Base-by-base conservation (phyloP, 768 basidiomycete species). In the Suillus fuscotomentosus region DNA sequence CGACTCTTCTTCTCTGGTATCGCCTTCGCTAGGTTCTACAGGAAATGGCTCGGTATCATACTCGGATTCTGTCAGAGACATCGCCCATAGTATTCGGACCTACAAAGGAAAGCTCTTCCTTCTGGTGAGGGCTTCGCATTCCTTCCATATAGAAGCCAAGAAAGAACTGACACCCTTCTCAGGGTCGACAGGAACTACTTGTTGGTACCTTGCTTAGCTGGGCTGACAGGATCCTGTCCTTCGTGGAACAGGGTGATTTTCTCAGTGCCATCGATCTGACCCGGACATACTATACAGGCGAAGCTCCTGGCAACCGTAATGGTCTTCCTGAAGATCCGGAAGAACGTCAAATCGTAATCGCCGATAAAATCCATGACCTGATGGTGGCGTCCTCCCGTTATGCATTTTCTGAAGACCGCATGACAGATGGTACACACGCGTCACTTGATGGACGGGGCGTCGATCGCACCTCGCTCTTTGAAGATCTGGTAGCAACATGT, bases 31-130 rank as follows among this genome's bases (percentile, higher is more conserved):
- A 55, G 70, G 77, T 36, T 78, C 76, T 20, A 84, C 84, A 3
- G 71, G 77, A 6, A 80, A 83, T 62, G 83, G 83, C 31, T 76
- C 82, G 2, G 67, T 82, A 24, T 72, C 83, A 4, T 84, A 86
- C 68, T 69, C 74, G 4, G 86, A 85, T 65, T 81, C 83, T 8
- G 78, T 83, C 14, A 75, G 77, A 47, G 81, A 88, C 63, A 77
- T 92, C 51, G 80, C 84, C 20, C 90, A 90, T 69, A 93, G 93
- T 70, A 75, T 97, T 54, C 82, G 88, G 22, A 80, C 86, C 1
- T 95, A 97, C 77, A 95, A 96, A 72, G 92, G 94, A 48, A 98
- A 94, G 73, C 82, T 98, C 20, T 98, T 98, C 72, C 69, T 95
- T 36, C 80, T 99, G 72, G 97, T 97, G 74, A 77, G 91, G 41